Percentiles rank a stretch among this genome's conserved stretches.
Evolutionary conservation across 2,329 filamentous ascomycete genomes (phyloP).

Genomic region (Fusarium duplospermum): DNA sequence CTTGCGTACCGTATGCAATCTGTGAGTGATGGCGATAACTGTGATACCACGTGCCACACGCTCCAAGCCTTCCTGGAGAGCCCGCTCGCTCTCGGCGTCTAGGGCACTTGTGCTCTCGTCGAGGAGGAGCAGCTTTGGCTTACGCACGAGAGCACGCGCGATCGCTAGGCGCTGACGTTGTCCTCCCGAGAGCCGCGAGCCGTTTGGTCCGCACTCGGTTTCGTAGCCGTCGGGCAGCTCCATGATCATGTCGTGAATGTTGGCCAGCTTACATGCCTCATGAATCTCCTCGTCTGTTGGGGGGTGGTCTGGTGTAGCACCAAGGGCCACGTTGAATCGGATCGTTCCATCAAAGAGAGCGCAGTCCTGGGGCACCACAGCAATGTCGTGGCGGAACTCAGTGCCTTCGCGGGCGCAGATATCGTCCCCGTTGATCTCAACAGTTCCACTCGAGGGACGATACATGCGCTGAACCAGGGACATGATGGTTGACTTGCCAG

Average conservation of each 20-base stretch:
- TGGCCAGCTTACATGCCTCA: slow-evolving; percentile 73
- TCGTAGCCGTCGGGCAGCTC: slow-evolving; percentile 73
- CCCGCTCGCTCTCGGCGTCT: slow-evolving; percentile 75
- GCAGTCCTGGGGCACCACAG: slow-evolving; percentile 68
- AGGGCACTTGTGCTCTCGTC: slow-evolving; percentile 86
- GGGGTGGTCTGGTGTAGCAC: slow-evolving; percentile 64
- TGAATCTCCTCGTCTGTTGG: slow-evolving; percentile 71
- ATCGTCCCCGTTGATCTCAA: slow-evolving; percentile 60
- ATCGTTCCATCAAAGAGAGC: slow-evolving; percentile 69
- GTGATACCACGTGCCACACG: slow-evolving; percentile 64
- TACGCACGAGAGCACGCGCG: slow-evolving; percentile 78
- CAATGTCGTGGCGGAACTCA: slow-evolving; percentile 63
- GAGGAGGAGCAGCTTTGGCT: slow-evolving; percentile 78
- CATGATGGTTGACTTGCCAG: slow-evolving; percentile 75
- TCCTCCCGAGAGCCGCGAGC: slow-evolving; percentile 79
- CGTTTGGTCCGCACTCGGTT: slow-evolving; percentile 77
- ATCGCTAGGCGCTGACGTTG: slow-evolving; percentile 84
- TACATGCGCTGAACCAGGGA: slow-evolving; percentile 65
- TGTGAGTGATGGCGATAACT: slow-evolving; percentile 69
- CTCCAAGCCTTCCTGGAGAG: slow-evolving; percentile 76
- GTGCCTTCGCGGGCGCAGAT: slow-evolving; percentile 56
- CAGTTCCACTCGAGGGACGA: slow-evolving; percentile 53
- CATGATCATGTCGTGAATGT: slow-evolving; percentile 76
- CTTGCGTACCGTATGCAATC: slow-evolving; percentile 66
- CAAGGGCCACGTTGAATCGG: slow-evolving; percentile 67